Percentiles rank a stretch among this genome's conserved stretches.
phyloP scores from a whole-genome alignment of 1,284 basidiomycete species.

The Ganoderma multipileum region DNA sequence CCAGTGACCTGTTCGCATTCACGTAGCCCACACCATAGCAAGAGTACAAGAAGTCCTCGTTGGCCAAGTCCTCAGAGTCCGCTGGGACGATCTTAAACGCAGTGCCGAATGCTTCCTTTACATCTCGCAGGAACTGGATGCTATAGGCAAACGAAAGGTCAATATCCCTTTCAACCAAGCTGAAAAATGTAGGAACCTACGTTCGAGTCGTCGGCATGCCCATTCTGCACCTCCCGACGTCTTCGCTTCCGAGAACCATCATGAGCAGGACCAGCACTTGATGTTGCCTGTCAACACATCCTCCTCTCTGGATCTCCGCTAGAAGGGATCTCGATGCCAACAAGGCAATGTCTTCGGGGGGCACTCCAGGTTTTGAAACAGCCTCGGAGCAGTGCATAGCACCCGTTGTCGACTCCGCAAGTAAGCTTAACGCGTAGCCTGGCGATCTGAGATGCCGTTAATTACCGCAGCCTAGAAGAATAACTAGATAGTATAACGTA shows the following conservation, averaged over 20 bases:
- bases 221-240: constrained; percentile 91
- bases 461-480: not conserved
- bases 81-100: constrained; percentile 55
- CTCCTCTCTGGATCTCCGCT: constrained; percentile 80
- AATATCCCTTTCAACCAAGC: not conserved
- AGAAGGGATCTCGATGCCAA: constrained; percentile 82
- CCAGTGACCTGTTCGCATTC: constrained; percentile 77
- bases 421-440: constrained; percentile 91
- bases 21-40: constrained; percentile 83
- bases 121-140: constrained; percentile 89
- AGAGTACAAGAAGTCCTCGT: constrained; percentile 70
- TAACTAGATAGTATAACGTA: constrained; percentile 46
- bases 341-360: constrained; percentile 94
- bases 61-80: constrained; percentile 55
- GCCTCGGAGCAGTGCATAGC: constrained; percentile 90
- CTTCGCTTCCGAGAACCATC: constrained; percentile 96
- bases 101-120: constrained; percentile 81
- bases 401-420: constrained; percentile 93
- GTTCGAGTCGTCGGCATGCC: constrained; percentile 82
- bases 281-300: constrained; percentile 91
- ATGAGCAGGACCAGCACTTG: constrained; percentile 89
- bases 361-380: constrained; percentile 76
- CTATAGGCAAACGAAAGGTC: constrained; percentile 48
- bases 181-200: constrained; percentile 52
- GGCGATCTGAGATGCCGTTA: constrained; percentile 72